Conservation (phyloP, 2,329 filamentous ascomycete genomes). For the Sordariomycetes sp. region DNA sequence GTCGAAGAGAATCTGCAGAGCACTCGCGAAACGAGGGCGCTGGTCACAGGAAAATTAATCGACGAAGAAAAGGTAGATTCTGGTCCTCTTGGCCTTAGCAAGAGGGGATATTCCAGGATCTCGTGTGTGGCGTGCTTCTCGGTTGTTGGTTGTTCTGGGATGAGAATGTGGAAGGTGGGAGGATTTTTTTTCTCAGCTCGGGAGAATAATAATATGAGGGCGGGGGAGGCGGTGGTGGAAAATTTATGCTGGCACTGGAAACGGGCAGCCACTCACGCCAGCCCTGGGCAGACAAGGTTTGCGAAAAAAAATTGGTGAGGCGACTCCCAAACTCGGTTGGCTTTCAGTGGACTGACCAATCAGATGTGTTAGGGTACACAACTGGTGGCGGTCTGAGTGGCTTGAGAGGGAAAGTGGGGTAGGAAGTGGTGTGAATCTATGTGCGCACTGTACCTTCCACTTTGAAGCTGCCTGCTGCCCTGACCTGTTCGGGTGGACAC, state of each 20-base stretch:
- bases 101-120: slow-evolving; percentile 6
- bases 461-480: not conserved
- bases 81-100: slow-evolving; percentile 6
- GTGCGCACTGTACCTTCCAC: not conserved
- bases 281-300: not conserved
- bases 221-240: not conserved
- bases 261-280: not conserved
- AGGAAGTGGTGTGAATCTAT: not conserved
- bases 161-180: not conserved
- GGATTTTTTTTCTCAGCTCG: slow-evolving; percentile 3
- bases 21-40: slow-evolving; percentile 1
- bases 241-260: not conserved
- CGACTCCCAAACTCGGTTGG: not conserved
- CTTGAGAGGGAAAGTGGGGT: not conserved
- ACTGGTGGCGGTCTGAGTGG: not conserved
- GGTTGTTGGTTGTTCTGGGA: slow-evolving; percentile 2
- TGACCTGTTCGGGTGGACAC: not conserved
- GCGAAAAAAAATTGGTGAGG: slow-evolving; percentile 3
- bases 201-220: not conserved
- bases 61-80: slow-evolving; percentile 6
- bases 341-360: not conserved
- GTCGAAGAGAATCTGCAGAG: slow-evolving; percentile 3
- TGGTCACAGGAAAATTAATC: slow-evolving; percentile 4
- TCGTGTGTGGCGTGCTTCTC: slow-evolving; percentile 4
- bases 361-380: slow-evolving; percentile 3